Base-by-base conservation (phyloP, 192 early-diverging fungal genomes). In the Coemansia sp. region DNA sequence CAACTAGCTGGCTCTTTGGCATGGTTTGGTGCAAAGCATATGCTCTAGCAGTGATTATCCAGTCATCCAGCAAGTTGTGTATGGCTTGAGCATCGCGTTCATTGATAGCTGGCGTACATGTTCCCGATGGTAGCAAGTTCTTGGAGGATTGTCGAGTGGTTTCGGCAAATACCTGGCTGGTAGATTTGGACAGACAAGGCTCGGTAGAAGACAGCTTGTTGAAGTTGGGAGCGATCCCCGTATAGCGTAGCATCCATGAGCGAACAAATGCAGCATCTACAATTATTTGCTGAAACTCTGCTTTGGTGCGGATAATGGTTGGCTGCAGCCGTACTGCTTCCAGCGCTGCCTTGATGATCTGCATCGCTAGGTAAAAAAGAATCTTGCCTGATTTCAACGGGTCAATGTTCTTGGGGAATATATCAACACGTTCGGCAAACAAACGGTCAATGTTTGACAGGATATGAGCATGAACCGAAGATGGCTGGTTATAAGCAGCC, bases 371-470 rank as follows among this genome's bases (percentile, higher is more conserved):
- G 9, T 70, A 68, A 23, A 63, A 57, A 35, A 77, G 42, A 2
- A 77, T 77, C 23, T 67, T 51, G 15, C 74, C 74, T 2, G 74
- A 55, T 13, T 59, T 40, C 39, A 77, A 50, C 9, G 63, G 56
- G 3, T 23, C 40, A 6, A 71, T 35, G n/a, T 47, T 50, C 16
- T 46, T 55, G 2, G 74, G 74, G 15, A 75, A 75, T 15, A 75
- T 55, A 15, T 80, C 78, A 3, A 80, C 61, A 13, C 68, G 78
- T 39, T 80, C 72, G n/a, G 71, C 72, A 64, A 80, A 80, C 35
- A 80, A 40, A 0, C 67, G 52, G 48, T 80, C 78, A n/a, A 80
- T 75, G 46, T 74, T 74, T 2, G 72, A 75, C 41, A 75, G 28
- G 13, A 80, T 68, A 14, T 80, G 71, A 3, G 67, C 64, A 18